A percentile compares a stretch with the other conserved stretches of the same genome.
Evolutionary conservation across 2,329 filamentous ascomycete genomes (phyloP).

Genomic region (Drechslera avenae): DNA sequence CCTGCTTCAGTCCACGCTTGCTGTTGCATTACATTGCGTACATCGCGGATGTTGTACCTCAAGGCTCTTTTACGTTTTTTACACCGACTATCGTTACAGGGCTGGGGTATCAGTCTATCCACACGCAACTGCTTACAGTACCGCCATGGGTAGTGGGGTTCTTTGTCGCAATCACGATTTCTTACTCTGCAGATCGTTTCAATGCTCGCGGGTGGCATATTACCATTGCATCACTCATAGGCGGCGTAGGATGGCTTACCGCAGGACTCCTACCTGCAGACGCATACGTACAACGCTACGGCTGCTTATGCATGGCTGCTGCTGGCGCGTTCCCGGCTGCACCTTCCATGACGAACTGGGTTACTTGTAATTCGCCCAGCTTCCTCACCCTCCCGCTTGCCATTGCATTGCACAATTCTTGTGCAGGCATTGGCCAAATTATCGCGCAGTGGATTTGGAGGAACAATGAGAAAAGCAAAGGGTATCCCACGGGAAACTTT

Average conservation of each 20-base stretch:
- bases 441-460: conserved; percentile 6
- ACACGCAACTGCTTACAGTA: conserved; percentile 69
- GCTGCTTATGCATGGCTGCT: conserved; percentile 7
- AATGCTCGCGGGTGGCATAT: conserved; percentile 16
- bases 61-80: conserved; percentile 58
- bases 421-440: conserved; percentile 3
- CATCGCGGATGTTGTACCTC: conserved; percentile 3
- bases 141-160: conserved; percentile 52
- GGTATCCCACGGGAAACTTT: conserved; percentile 1
- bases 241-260: conserved; percentile 2
- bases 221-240: conserved; percentile 1
- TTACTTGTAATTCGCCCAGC: conserved; percentile 6
- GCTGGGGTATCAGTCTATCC: conserved; percentile 58
- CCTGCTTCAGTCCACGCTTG: conserved; percentile 2
- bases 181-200: conserved; percentile 26
- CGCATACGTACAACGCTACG: conserved; percentile 5
- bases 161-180: conserved; percentile 53
- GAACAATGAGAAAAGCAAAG: not conserved
- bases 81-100: conserved; percentile 69
- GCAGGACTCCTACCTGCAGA: conserved; percentile 4
- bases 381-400: conserved; percentile 7
- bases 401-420: conserved; percentile 4
- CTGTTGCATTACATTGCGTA: conserved; percentile 6
- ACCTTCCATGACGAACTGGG: conserved; percentile 10
- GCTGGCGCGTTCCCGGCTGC: conserved; percentile 6